phyloP scores from a whole-genome alignment of 768 basidiomycete species.

The Hericium erinaceus region DNA sequence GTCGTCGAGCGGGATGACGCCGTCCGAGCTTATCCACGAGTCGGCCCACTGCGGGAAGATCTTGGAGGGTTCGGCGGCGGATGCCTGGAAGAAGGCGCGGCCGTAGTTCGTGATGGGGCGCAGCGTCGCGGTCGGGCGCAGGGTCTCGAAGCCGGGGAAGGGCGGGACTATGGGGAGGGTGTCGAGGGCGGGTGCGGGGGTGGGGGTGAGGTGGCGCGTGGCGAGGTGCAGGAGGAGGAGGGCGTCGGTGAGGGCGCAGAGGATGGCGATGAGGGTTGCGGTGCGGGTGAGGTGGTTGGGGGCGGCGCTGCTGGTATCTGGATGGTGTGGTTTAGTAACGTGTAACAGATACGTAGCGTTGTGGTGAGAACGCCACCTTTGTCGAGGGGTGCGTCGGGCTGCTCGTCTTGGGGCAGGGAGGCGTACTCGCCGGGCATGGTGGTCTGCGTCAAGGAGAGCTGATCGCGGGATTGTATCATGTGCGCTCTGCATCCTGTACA shows the following conservation, averaged over 20 bases:
- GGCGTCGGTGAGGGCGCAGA: neutral
- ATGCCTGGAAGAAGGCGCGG: neutral
- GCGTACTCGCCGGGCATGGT: neutral
- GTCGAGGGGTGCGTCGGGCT: neutral
- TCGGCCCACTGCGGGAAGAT: constrained; percentile 4
- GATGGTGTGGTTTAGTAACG: neutral
- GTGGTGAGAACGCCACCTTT: neutral
- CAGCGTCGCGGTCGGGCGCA: neutral
- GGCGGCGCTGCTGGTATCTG: neutral
- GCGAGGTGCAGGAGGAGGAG: neutral
- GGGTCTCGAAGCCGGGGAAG: constrained; percentile 6
- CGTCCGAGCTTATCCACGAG: constrained; percentile 2
- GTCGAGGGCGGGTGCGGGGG: neutral
- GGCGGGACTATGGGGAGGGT: neutral
- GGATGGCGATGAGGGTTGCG: neutral
- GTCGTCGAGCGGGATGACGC: constrained; percentile 1
- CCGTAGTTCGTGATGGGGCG: neutral
- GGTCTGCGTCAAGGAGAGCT: neutral
- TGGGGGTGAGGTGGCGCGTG: neutral
- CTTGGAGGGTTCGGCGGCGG: neutral
- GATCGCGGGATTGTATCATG: neutral
- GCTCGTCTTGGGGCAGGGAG: neutral
- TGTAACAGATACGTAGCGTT: neutral
- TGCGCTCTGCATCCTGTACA: neutral
- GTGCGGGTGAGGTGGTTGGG: neutral